Percentiles rank a stretch among this genome's conserved stretches.
Evolutionary conservation across 805 yeast species (phyloP).

Genomic region (Metschnikowia baotianmanensis): DNA sequence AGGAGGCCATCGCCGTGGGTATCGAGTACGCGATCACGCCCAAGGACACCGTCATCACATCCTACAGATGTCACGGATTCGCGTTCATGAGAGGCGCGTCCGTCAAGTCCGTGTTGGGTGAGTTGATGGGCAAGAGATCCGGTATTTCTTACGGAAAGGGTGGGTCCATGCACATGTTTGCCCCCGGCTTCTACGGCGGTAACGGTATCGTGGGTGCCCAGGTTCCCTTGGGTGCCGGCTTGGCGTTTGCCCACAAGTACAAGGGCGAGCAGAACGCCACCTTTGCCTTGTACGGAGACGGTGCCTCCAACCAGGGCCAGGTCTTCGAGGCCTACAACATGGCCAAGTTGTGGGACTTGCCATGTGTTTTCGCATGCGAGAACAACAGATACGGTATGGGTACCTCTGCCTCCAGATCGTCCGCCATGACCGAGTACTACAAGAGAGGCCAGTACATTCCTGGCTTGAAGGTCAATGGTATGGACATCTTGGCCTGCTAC

Average conservation of each 20-base stretch:
- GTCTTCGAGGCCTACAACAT: conserved; percentile 96
- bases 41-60: conserved; percentile 87
- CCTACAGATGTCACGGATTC: conserved; percentile 99
- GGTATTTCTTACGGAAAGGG: conserved; percentile 98
- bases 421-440: conserved; percentile 95
- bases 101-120: conserved; percentile 87
- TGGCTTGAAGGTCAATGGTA: conserved; percentile 97
- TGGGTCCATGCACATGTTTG: conserved; percentile 99
- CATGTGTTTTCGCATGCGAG: conserved; percentile 93
- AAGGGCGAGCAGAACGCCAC: conserved; percentile 74
- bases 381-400: conserved; percentile 99
- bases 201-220: conserved; percentile 99
- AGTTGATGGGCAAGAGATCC: conserved; percentile 92
- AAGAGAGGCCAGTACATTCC: conserved; percentile 99
- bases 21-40: conserved; percentile 89
- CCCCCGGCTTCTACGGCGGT: conserved; percentile 96
- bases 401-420: conserved; percentile 94
- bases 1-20: conserved; percentile 99
- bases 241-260: conserved; percentile 98
- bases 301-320: conserved; percentile 99
- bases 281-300: conserved; percentile 94
- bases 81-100: conserved; percentile 95
- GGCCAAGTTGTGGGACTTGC: conserved; percentile 98
- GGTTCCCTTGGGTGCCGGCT: conserved; percentile 96
- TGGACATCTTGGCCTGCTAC: conserved; percentile 94